Conservation (phyloP, 2,329 filamentous ascomycete genomes). For the Verticillium tricorpus region DNA sequence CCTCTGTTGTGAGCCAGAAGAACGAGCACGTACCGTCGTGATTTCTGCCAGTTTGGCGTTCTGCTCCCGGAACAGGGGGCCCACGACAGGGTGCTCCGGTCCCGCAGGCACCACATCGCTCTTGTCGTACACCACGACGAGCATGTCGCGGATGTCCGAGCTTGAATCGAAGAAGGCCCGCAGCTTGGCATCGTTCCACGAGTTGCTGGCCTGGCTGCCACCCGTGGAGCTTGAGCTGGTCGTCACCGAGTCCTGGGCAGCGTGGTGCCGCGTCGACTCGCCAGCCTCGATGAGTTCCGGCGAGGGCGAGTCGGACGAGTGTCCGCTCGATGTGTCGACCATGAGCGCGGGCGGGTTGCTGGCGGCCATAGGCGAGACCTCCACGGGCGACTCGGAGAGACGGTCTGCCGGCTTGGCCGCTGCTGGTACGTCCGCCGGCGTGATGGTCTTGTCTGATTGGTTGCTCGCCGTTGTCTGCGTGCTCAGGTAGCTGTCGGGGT, state of each 20-base stretch:
- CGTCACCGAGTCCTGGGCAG: slow-evolving; percentile 42
- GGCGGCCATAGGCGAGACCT: slow-evolving; percentile 53
- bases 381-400: slow-evolving; percentile 64
- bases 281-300: slow-evolving; percentile 53
- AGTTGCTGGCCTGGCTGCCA: slow-evolving; percentile 45
- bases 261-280: slow-evolving; percentile 31
- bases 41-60: slow-evolving; percentile 83
- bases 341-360: slow-evolving; percentile 62
- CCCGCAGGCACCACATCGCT: slow-evolving; percentile 74
- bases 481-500: slow-evolving; percentile 34
- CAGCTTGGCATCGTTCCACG: slow-evolving; percentile 84
- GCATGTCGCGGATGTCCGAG: slow-evolving; percentile 81
- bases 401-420: slow-evolving; percentile 29
- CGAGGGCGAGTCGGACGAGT: slow-evolving; percentile 61
- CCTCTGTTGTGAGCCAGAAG: neutral
- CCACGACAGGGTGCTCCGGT: slow-evolving; percentile 80
- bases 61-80: slow-evolving; percentile 78
- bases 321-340: slow-evolving; percentile 67
- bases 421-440: slow-evolving; percentile 13
- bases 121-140: slow-evolving; percentile 91
- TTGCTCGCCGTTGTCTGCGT: slow-evolving; percentile 18
- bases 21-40: slow-evolving; percentile 55
- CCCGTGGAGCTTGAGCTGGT: slow-evolving; percentile 42
- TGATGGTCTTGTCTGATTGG: slow-evolving; percentile 25
- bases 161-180: slow-evolving; percentile 88